A percentile compares a stretch with the other conserved stretches of the same genome.
phyloP scores from a whole-genome alignment of 225 moss, liverwort and hornwort species.

The Anthoceros angustus region DNA sequence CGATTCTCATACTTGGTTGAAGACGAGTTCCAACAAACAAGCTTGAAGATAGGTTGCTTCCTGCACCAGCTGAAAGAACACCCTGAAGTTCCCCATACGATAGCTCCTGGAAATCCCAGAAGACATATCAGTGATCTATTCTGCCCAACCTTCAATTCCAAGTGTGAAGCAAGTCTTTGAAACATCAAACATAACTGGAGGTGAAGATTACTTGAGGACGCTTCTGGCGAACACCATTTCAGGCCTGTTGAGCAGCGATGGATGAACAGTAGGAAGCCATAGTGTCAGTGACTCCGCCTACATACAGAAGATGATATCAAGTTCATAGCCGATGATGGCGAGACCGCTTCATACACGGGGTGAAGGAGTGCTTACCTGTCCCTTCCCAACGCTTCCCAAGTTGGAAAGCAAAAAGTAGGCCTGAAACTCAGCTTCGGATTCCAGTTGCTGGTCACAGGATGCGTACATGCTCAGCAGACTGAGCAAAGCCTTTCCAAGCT shows the following conservation, averaged over 20 bases:
- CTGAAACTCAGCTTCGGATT: constrained; percentile 71
- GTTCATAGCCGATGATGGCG: no score
- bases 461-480: constrained; percentile 66
- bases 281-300: constrained; percentile 73
- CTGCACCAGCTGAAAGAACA: constrained; percentile 56
- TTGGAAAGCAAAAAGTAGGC: constrained; percentile 78
- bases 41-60: constrained; percentile 67
- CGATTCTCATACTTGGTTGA: constrained; percentile 19
- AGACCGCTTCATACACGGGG: neutral
- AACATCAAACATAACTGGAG: no score
- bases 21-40: constrained; percentile 77
- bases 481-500: constrained; percentile 76
- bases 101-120: constrained; percentile 33
- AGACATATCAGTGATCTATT: no score
- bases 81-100: constrained; percentile 53
- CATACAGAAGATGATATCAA: neutral
- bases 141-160: no score
- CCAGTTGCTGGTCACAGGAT: constrained; percentile 30
- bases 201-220: constrained; percentile 39
- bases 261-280: constrained; percentile 63
- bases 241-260: constrained; percentile 37
- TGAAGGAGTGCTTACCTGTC: constrained; percentile 18
- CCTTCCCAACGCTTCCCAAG: constrained; percentile 53
- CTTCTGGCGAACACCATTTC: constrained; percentile 55
- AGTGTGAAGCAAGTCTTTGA: no score